Evolutionary conservation across 108 stramenopile genomes (phyloP).

Genomic region (Discostella pseudostelligera): DNA sequence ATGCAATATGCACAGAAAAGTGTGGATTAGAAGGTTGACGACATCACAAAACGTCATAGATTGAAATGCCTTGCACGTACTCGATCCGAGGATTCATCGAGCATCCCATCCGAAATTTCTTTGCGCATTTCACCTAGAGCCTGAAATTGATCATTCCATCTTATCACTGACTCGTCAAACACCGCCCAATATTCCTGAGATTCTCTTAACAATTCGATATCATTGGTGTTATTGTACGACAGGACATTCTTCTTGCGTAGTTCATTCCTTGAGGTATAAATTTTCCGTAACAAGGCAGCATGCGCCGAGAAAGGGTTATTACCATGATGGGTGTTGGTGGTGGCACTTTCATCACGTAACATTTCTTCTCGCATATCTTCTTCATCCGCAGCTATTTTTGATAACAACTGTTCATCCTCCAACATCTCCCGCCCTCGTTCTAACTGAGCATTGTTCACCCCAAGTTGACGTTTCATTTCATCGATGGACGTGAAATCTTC

Average conservation of each 20-base stretch:
- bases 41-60: background rate
- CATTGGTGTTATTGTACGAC: background rate
- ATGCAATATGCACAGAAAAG: background rate
- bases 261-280: background rate
- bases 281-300: slow-evolving; percentile 3
- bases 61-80: background rate
- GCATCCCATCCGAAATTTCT: slow-evolving; percentile 6
- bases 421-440: slow-evolving; percentile 25
- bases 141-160: slow-evolving; percentile 16
- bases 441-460: slow-evolving; percentile 29
- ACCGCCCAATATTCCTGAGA: slow-evolving; percentile 11
- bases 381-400: slow-evolving; percentile 33
- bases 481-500: slow-evolving; percentile 28
- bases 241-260: background rate
- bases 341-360: slow-evolving; percentile 1
- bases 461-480: slow-evolving; percentile 40
- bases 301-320: background rate
- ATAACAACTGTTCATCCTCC: slow-evolving; percentile 32
- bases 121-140: background rate
- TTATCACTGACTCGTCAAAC: slow-evolving; percentile 1
- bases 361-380: slow-evolving; percentile 41
- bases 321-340: background rate
- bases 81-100: slow-evolving; percentile 13
- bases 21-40: background rate
- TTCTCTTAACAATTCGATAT: slow-evolving; percentile 2